phyloP scores from a whole-genome alignment of 768 basidiomycete genomes.

The Hygrocybe coccinea region DNA sequence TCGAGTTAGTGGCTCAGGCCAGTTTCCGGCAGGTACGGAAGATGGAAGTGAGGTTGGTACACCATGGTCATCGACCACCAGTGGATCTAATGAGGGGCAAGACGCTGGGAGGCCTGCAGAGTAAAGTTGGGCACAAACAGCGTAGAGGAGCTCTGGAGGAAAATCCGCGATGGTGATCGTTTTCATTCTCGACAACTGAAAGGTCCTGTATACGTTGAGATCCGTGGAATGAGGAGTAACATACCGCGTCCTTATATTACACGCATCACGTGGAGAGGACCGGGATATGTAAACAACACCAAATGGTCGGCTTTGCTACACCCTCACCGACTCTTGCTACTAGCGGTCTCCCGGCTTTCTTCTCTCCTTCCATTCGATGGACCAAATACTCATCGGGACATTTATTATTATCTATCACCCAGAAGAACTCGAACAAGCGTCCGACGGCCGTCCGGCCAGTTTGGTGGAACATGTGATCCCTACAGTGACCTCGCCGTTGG shows the following conservation, averaged over 20 bases:
- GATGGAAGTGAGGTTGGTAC: slow-evolving; percentile 65
- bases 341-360: not conserved
- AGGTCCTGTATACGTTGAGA: slow-evolving; percentile 1
- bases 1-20: slow-evolving; percentile 63
- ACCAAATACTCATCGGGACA: not conserved
- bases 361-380: not conserved
- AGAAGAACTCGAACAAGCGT: not conserved
- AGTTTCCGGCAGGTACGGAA: slow-evolving; percentile 64
- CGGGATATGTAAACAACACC: not conserved
- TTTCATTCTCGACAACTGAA: slow-evolving; percentile 20
- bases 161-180: slow-evolving; percentile 39
- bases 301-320: not conserved
- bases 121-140: slow-evolving; percentile 71
- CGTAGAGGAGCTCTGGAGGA: slow-evolving; percentile 67
- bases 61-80: slow-evolving; percentile 42
- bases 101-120: slow-evolving; percentile 53
- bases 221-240: slow-evolving; percentile 2
- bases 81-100: slow-evolving; percentile 65
- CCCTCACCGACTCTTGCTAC: not conserved
- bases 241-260: not conserved
- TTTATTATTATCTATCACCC: not conserved
- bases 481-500: not conserved
- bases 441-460: not conserved
- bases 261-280: not conserved
- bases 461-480: not conserved